Percentiles rank a stretch among this genome's conserved stretches.
These are phyloP conservation scores for Aureobasidium musti DNA, from an alignment of 2,329 filamentous ascomycete genomes.

Conservation along the genomic window DNA sequence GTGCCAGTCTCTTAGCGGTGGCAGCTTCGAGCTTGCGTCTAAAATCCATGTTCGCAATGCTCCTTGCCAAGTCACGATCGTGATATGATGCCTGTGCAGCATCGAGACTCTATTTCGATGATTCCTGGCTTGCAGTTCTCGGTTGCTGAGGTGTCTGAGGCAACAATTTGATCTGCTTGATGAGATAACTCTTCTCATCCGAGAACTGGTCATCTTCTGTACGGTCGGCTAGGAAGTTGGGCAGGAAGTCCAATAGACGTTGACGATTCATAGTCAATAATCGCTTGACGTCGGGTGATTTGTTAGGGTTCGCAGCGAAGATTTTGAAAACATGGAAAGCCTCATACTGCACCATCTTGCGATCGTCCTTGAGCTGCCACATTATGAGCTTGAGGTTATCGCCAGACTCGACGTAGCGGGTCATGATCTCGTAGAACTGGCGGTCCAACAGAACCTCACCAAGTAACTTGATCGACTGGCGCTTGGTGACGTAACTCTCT, in stretches of 20 bases:
- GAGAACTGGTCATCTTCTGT: conserved; percentile 98
- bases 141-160: conserved; percentile 31
- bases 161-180: conserved; percentile 73
- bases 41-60: conserved; percentile 22
- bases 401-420: conserved; percentile 88
- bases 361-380: conserved; percentile 92
- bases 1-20: conserved; percentile 23
- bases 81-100: background rate
- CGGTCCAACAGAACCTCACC: conserved; percentile 93
- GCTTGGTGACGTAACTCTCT: conserved; percentile 95
- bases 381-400: conserved; percentile 98
- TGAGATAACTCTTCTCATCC: conserved; percentile 94
- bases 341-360: conserved; percentile 99
- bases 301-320: conserved; percentile 97
- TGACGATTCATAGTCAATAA: conserved; percentile 97
- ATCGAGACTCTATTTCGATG: conserved; percentile 28
- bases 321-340: conserved; percentile 99
- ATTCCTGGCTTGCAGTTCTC: conserved; percentile 1
- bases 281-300: conserved; percentile 92
- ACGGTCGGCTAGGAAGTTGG: conserved; percentile 88
- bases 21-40: conserved; percentile 26
- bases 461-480: conserved; percentile 95
- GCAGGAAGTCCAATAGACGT: conserved; percentile 82
- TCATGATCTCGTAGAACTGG: conserved; percentile 98
- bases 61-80: conserved; percentile 1